Evolutionary conservation across 192 early-diverging fungal genomes (phyloP), one percentile per base, ranked within the genome.

Genomic region (Coemansia javaensis): DNA sequence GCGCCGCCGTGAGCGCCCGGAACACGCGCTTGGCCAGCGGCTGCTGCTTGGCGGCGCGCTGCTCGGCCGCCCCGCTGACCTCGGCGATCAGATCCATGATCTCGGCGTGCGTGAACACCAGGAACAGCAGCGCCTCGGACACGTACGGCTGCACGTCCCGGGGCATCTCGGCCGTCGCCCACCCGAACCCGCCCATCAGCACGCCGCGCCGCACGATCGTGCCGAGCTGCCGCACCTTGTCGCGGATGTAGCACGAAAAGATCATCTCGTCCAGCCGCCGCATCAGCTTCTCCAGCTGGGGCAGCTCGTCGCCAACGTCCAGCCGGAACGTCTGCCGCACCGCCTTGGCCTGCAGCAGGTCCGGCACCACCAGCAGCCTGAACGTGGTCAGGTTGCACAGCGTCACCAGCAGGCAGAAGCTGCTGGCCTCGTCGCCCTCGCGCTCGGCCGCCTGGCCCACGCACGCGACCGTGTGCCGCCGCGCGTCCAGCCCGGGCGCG

Each of bases 101-200:
- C 68, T 91, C 82, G 0, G 95, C 84, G 54, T 98, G 95, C 3
- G 90, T 84, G 54, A 90, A 77, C 10, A 98, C 95, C 38, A 98
- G 56, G 32, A 77, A 79, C 45, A 94, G 77, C 47, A 98, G 59
- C 25, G 90, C 85, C 49, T 93, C 88, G 24, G 85, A 87, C 25
- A 89, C 85, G 70, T 92, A 93, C 6, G 91, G 79, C 44, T 93
- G 86, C 7, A 94, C 87, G 51, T 92, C 91, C 84, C 63, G 81
- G 75, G 38, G 93, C 85, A 40, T 77, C 74, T 36, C 85, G 50
- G 42, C 78, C 9, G 79, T 82, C 11, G 75, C 75, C 93, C 92
- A 98, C 52, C 93, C 90, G 32, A 94, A 80, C 17, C 93, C 93
- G 38, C 83, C 87, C 46, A 81, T 82, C 27, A 96, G 70, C 47